phyloP scores from a whole-genome alignment of 2,329 filamentous ascomycete genomes.

The Xenoacremonium recifei region DNA sequence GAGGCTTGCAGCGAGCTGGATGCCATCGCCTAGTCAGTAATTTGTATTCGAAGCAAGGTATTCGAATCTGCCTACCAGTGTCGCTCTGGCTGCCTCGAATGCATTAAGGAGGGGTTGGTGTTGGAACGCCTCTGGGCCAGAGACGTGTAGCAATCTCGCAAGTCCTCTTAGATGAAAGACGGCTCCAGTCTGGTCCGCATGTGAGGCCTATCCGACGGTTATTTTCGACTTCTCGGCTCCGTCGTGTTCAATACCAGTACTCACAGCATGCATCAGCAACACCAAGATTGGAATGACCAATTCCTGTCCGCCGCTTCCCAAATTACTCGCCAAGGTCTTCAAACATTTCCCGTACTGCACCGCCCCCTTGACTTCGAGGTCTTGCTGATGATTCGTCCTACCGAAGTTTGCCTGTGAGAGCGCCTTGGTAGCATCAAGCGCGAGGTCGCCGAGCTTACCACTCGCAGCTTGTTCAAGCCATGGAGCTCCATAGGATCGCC shows the following conservation, averaged over 20 bases:
- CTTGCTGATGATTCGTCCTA: conserved; percentile 3
- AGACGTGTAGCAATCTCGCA: conserved; percentile 6
- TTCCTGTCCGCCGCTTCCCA: conserved; percentile 3
- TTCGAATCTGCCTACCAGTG: conserved; percentile 3
- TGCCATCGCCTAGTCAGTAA: not conserved
- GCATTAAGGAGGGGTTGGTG: conserved; percentile 11
- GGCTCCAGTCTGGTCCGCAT: conserved; percentile 7
- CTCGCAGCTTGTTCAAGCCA: conserved; percentile 16
- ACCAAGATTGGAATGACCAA: conserved; percentile 10
- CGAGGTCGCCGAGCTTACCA: conserved; percentile 12
- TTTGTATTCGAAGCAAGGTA: not conserved
- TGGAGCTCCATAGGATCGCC: conserved; percentile 13
- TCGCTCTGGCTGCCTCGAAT: conserved; percentile 12
- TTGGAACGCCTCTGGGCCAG: conserved; percentile 12
- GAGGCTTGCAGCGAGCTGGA: conserved; percentile 9
- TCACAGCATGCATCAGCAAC: conserved; percentile 11
- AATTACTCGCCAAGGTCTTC: conserved; percentile 2
- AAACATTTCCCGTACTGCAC: conserved; percentile 9
- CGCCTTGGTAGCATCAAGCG: conserved; percentile 11
- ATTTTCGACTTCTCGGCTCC: not conserved
- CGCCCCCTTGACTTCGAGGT: conserved; percentile 7
- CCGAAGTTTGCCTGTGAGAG: conserved; percentile 11
- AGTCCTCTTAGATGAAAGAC: conserved; percentile 10
- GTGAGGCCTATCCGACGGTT: conserved; percentile 2
- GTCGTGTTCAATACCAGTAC: not conserved